Percentiles rank a stretch among this genome's conserved stretches.
phyloP scores from a whole-genome alignment of 139 green algal species.

The Coelastrella sp. region DNA sequence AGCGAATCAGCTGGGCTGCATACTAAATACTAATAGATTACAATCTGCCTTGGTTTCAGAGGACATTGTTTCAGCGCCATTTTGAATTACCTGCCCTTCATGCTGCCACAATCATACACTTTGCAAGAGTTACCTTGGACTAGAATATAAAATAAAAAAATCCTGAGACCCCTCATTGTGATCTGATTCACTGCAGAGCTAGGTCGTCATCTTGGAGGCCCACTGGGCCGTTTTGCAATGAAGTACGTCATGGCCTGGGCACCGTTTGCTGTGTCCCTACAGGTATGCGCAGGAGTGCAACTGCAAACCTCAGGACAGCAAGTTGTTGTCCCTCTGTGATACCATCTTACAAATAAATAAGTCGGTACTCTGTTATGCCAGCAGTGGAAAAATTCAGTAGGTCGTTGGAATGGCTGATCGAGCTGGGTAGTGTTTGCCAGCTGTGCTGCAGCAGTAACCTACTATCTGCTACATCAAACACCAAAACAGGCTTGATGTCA shows the following conservation, averaged over 20 bases:
- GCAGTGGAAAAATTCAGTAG: background rate
- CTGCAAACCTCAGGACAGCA: background rate
- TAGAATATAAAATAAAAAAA: no score
- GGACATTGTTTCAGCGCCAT: no score
- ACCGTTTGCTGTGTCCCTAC: conserved; percentile 7
- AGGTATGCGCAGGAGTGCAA: background rate
- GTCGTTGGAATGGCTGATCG: no score
- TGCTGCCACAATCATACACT: no score
- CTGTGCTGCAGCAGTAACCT: no score
- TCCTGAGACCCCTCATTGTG: background rate
- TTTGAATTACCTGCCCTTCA: background rate
- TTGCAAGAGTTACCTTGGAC: no score
- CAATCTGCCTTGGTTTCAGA: no score
- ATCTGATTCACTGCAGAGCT: background rate
- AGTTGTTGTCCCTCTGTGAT: background rate
- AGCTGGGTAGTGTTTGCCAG: no score
- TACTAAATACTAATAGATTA: no score
- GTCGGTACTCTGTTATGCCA: background rate
- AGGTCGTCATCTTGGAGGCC: background rate
- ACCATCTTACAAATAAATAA: background rate
- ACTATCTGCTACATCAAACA: no score
- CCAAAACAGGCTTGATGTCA: no score
- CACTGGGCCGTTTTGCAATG: background rate
- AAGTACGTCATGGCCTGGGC: conserved; percentile 22
- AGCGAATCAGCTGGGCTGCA: no score